A percentile compares a stretch with the other conserved stretches of the same genome.
These are phyloP conservation scores for Mollisia scopiformis DNA, from an alignment of 2,329 filamentous ascomycete species.

Conservation along the genomic window DNA sequence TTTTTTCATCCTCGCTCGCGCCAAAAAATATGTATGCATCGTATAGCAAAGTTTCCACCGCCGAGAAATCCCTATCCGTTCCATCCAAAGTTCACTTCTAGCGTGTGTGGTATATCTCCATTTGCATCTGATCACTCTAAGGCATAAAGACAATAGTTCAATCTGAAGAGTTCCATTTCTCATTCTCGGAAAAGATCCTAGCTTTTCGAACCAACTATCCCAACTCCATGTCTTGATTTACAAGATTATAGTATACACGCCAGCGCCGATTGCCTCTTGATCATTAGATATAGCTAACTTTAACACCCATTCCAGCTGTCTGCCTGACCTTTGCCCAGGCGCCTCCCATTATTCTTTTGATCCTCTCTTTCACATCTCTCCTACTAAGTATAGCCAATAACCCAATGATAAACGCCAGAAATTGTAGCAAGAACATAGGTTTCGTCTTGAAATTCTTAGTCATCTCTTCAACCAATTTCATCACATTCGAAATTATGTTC, in stretches of 20 bases:
- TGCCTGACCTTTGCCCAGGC: conserved; percentile 59
- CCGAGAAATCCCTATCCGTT: too few relatives aligned
- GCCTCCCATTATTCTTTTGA: conserved; percentile 68
- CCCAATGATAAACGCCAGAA: conserved; percentile 79
- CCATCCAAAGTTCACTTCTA: too few relatives aligned
- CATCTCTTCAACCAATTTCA: conserved; percentile 53
- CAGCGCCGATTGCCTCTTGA: not conserved
- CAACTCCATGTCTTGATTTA: not conserved
- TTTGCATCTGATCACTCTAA: not conserved
- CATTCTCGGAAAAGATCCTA: not conserved
- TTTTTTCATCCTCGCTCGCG: too few relatives aligned
- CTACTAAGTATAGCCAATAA: conserved; percentile 77
- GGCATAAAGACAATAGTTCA: not conserved
- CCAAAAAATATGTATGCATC: too few relatives aligned
- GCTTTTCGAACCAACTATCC: not conserved
- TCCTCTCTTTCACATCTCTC: conserved; percentile 72
- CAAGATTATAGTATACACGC: conserved; percentile 12
- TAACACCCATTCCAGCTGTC: conserved; percentile 90
- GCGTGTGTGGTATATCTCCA: too few relatives aligned
- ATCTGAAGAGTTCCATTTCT: not conserved
- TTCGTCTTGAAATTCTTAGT: conserved; percentile 56
- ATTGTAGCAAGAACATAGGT: conserved; percentile 58
- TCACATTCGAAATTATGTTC: conserved; percentile 56
- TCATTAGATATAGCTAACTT: conserved; percentile 89
- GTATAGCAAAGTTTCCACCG: too few relatives aligned